Percentiles rank a stretch among this genome's conserved stretches.
phyloP scores from a whole-genome alignment of 495 filamentous ascomycete genomes.

The Trichoderma parareesei region DNA sequence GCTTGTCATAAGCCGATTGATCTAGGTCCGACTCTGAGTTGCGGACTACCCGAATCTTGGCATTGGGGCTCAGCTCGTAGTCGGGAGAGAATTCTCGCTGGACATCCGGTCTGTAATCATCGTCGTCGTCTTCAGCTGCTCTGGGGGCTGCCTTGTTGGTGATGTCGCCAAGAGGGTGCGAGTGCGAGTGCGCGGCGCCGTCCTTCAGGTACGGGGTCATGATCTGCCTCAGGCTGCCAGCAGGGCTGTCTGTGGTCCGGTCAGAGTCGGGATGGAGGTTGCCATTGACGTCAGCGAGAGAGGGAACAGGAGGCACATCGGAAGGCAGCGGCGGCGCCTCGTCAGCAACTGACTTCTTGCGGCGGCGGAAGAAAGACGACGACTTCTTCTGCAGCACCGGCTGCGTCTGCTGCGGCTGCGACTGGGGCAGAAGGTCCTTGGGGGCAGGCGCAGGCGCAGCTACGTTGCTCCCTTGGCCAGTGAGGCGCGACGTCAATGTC shows the following conservation, averaged over 20 bases:
- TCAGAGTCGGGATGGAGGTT: background rate
- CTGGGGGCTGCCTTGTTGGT: background rate
- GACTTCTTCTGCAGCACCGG: conserved; percentile 70
- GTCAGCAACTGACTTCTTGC: conserved; percentile 74
- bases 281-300: background rate
- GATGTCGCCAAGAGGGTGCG: conserved; percentile 15
- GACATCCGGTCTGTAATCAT: conserved; percentile 23
- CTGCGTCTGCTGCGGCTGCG: conserved; percentile 16
- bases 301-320: conserved; percentile 18
- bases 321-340: conserved; percentile 34
- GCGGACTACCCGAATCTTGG: conserved; percentile 49
- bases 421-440: conserved; percentile 6
- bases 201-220: conserved; percentile 77
- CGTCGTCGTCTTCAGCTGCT: conserved; percentile 11
- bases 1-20: conserved; percentile 13
- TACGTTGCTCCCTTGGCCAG: conserved; percentile 10
- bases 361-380: conserved; percentile 83
- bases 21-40: conserved; percentile 24
- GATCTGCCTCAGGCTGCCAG: conserved; percentile 76
- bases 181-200: conserved; percentile 19
- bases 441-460: background rate
- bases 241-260: conserved; percentile 51
- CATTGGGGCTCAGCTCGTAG: conserved; percentile 52
- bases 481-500: conserved; percentile 15
- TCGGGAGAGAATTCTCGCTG: conserved; percentile 54